Conservation (phyloP, 1,284 basidiomycete genomes). For the Microbotryum saponariae region DNA sequence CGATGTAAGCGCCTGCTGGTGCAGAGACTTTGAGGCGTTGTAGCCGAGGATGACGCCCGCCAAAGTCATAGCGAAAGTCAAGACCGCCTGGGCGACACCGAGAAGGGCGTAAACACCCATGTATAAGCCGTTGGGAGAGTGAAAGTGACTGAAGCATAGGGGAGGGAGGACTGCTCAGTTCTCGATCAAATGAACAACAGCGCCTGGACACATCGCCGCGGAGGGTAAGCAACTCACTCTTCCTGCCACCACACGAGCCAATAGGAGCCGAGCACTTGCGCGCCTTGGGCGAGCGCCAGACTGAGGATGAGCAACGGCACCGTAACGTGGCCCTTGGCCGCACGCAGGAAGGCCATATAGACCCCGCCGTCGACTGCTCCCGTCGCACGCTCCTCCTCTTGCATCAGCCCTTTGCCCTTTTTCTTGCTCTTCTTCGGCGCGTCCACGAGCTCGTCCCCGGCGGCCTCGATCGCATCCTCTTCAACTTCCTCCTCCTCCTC, state of each 20-base stretch:
- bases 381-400: slow-evolving; percentile 37
- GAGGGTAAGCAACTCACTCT: slow-evolving; percentile 18
- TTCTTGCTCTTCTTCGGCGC: slow-evolving; percentile 41
- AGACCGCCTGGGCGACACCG: slow-evolving; percentile 50
- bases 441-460: slow-evolving; percentile 27
- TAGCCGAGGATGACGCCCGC: slow-evolving; percentile 30
- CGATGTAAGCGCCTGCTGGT: slow-evolving; percentile 52
- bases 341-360: slow-evolving; percentile 59
- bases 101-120: slow-evolving; percentile 63
- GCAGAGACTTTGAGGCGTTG: slow-evolving; percentile 30
- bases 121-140: slow-evolving; percentile 48
- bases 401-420: slow-evolving; percentile 54
- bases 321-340: slow-evolving; percentile 55
- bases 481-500: slow-evolving; percentile 45
- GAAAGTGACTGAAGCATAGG: slow-evolving; percentile 37
- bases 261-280: slow-evolving; percentile 45
- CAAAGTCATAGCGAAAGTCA: slow-evolving; percentile 52
- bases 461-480: slow-evolving; percentile 40
- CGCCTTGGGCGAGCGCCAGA: slow-evolving; percentile 58
- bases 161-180: neutral
- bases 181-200: neutral
- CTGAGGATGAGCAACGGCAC: slow-evolving; percentile 54
- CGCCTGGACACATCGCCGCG: slow-evolving; percentile 28
- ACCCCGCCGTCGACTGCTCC: slow-evolving; percentile 43
- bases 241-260: slow-evolving; percentile 43